These are phyloP conservation scores for Aspergillus bertholletiae DNA, from an alignment of 495 filamentous ascomycete genomes.

Conservation along the genomic window DNA sequence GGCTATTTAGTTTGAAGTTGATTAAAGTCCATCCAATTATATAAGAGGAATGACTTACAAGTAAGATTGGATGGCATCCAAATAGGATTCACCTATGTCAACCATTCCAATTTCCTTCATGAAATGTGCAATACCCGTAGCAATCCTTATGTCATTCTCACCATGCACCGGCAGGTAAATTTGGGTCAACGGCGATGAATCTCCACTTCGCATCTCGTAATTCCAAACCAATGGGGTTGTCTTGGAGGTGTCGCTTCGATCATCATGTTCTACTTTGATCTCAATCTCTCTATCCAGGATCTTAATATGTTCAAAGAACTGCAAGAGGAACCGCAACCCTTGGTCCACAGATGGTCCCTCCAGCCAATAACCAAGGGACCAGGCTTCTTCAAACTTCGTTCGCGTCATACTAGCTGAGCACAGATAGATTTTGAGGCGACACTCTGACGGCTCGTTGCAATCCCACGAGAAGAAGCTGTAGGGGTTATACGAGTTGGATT, in stretches of 20 bases:
- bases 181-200: constrained; percentile 3
- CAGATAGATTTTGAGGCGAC: constrained; percentile 17
- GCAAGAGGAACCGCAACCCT: constrained; percentile 6
- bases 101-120: not conserved
- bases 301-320: not conserved
- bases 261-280: constrained; percentile 4
- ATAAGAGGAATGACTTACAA: not conserved
- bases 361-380: constrained; percentile 16
- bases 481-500: not conserved
- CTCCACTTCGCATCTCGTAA: constrained; percentile 9
- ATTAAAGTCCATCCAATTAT: not conserved
- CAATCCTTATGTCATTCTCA: constrained; percentile 4
- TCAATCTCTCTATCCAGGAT: not conserved
- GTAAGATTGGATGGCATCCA: not conserved
- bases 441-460: constrained; percentile 4
- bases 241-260: not conserved
- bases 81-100: not conserved
- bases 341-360: not conserved
- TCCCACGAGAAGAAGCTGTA: constrained; percentile 16
- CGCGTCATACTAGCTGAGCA: constrained; percentile 6
- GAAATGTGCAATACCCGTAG: constrained; percentile 4
- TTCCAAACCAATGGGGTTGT: constrained; percentile 14
- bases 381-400: constrained; percentile 15
- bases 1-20: not conserved
- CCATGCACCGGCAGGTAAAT: constrained; percentile 18